Base-by-base conservation (phyloP, 345 rosid genomes). In the Syzygium aqueum region DNA sequence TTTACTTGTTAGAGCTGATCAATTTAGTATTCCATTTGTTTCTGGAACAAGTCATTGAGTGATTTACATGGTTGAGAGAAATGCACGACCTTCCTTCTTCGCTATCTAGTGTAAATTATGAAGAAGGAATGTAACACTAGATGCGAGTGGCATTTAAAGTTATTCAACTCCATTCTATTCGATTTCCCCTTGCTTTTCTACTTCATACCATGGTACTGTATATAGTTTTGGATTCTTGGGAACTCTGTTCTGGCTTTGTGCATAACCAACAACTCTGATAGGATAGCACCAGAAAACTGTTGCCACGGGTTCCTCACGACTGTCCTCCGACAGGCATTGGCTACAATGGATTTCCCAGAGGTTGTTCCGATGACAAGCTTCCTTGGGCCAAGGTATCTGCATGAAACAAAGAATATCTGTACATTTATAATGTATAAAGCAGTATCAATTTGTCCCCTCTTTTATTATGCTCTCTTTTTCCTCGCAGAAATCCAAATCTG, bases 341-440 rank as follows among this genome's bases (percentile, higher is more conserved):
- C 89, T 97, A 97, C 89, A 97, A 96, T 92, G 99, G 99, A 78
- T 96, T 97, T 95, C 99, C 99, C 51, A 94, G 99, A 92, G 99
- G 99, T 85, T 97, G 99, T 89, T 96, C 99, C 4, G 99, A 97
- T 92, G 99, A 96, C 89, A 92, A 87, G 89, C 99, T 97, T 93
- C 98, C 99, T 27, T 97, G 99, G 99, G 98, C 99, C 87, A 97
- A 96, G 98, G 99, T 95, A 51, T 53, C n/a, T 53, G 7, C 56
- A 7, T n/a, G 56, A 28, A 13, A 77, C 43, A 53, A 33, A 28
- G 23, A 61, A 46, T 25, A 49, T 54, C 63, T 73, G 50, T 53
- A 53, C 30, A 33, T 37, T 17, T 5, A 30, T n/a, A 53, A 8
- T 40, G 16, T 84, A 28, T 84, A 53, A 84, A 28, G 46, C 59